phyloP scores from a whole-genome alignment of 163 green algal species.

The Scenedesmus sp. region DNA sequence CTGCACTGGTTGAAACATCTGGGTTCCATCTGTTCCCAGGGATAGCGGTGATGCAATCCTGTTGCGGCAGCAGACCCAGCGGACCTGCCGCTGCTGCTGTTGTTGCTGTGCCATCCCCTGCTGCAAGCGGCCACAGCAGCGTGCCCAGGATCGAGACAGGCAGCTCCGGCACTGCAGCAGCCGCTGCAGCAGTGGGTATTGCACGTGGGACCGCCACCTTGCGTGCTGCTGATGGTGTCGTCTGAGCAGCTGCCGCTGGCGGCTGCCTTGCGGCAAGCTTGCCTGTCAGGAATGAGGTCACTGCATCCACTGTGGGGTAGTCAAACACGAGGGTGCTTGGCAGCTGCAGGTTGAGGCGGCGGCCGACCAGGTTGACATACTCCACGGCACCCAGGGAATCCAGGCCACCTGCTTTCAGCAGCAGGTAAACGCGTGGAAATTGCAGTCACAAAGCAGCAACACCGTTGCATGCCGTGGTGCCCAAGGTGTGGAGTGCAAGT shows the following conservation, averaged over 20 bases:
- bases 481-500: too few relatives aligned
- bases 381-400: slow-evolving; percentile 93
- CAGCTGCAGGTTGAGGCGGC: slow-evolving; percentile 72
- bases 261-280: slow-evolving; percentile 48
- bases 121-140: slow-evolving; percentile 18
- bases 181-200: too few relatives aligned
- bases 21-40: slow-evolving; percentile 19
- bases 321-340: slow-evolving; percentile 85
- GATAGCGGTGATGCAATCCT: background rate
- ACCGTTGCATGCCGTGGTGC: too few relatives aligned
- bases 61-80: background rate
- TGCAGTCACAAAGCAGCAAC: background rate
- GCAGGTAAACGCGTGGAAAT: too few relatives aligned
- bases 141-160: background rate
- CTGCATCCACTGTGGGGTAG: slow-evolving; percentile 75
- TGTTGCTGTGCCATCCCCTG: background rate
- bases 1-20: background rate
- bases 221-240: background rate
- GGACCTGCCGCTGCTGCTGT: background rate
- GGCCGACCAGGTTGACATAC: slow-evolving; percentile 84
- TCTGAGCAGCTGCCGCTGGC: slow-evolving; percentile 12
- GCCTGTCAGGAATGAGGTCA: slow-evolving; percentile 60
- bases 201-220: background rate
- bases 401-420: slow-evolving; percentile 69
- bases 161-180: background rate